A percentile compares a stretch with the other conserved stretches of the same genome.
phyloP scores from a whole-genome alignment of 768 basidiomycete genomes.

The Lactifluus pinguis region DNA sequence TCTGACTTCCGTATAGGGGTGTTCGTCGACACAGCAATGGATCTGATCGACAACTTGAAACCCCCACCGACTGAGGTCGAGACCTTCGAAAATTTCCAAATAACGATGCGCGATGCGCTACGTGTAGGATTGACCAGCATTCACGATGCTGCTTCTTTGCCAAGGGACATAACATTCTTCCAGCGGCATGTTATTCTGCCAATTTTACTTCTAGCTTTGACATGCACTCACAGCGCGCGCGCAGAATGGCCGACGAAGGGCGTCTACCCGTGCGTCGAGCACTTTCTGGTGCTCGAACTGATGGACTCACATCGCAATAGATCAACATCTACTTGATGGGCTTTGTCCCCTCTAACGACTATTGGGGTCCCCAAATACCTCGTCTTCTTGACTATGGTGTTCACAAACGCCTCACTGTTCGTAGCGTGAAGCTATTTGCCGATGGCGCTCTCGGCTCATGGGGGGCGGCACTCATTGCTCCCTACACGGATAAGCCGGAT shows the following conservation, averaged over 20 bases:
- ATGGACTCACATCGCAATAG: slow-evolving; percentile 24
- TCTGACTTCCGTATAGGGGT: slow-evolving; percentile 36
- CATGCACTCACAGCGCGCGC: not conserved
- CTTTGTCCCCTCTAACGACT: slow-evolving; percentile 26
- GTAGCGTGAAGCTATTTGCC: slow-evolving; percentile 64
- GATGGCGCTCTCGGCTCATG: slow-evolving; percentile 91
- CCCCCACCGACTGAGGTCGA: slow-evolving; percentile 52
- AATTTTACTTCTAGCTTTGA: not conserved
- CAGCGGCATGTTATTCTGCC: slow-evolving; percentile 37
- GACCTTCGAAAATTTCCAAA: slow-evolving; percentile 54
- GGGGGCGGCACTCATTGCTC: slow-evolving; percentile 81
- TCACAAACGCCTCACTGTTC: slow-evolving; percentile 28
- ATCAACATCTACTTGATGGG: slow-evolving; percentile 60
- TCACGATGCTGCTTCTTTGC: slow-evolving; percentile 65
- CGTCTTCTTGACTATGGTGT: slow-evolving; percentile 27
- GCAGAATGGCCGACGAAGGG: slow-evolving; percentile 59
- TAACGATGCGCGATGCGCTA: slow-evolving; percentile 60
- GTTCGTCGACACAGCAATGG: slow-evolving; percentile 85
- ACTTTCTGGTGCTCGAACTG: not conserved
- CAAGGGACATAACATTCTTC: slow-evolving; percentile 52
- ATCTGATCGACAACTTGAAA: slow-evolving; percentile 42
- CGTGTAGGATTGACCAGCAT: slow-evolving; percentile 75
- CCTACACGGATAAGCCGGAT: slow-evolving; percentile 74
- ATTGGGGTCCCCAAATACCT: slow-evolving; percentile 30
- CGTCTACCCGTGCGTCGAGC: slow-evolving; percentile 52